Percentiles rank a stretch among this genome's conserved stretches.
Conservation (phyloP, 2,329 filamentous ascomycete species). For the Penicillium sp. region DNA sequence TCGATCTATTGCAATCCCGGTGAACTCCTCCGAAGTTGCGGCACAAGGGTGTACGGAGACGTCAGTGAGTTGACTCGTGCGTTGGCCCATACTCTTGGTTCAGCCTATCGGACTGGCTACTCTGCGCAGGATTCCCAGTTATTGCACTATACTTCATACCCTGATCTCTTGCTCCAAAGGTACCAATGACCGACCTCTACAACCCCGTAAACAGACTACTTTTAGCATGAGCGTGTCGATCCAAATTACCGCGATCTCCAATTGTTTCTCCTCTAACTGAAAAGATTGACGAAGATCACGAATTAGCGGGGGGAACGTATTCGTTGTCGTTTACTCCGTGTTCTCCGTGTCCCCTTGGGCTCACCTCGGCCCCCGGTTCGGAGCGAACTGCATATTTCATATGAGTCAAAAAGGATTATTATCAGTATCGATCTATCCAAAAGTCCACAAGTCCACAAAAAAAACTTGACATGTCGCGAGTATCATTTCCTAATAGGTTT, state of each 20-base stretch:
- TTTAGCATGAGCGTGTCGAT: not conserved
- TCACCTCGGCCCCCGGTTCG: slow-evolving; percentile 5
- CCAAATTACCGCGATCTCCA: not conserved
- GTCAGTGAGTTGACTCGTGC: not conserved
- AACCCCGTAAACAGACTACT: not conserved
- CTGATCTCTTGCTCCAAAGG: not conserved
- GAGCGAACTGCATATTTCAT: slow-evolving; percentile 5
- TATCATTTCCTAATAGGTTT: slow-evolving; percentile 22
- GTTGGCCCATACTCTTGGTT: not conserved
- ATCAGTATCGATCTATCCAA: too few species aligned
- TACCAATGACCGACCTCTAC: not conserved
- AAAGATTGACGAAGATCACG: not conserved
- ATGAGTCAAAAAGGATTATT: slow-evolving; percentile 3
- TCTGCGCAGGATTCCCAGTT: too few species aligned
- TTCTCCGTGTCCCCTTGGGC: not conserved
- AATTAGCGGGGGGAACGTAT: slow-evolving; percentile 1
- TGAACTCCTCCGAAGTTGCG: not conserved
- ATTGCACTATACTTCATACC: too few species aligned
- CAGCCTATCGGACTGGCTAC: not conserved
- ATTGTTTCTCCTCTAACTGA: not conserved
- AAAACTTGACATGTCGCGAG: slow-evolving; percentile 11
- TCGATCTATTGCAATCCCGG: not conserved
- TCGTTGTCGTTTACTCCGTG: slow-evolving; percentile 6
- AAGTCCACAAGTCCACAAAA: not conserved
- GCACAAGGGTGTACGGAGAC: not conserved